A percentile compares a stretch with the other conserved stretches of the same genome.
Evolutionary conservation across 768 basidiomycete species (phyloP).

Genomic region (Coprinellus micaceus): DNA sequence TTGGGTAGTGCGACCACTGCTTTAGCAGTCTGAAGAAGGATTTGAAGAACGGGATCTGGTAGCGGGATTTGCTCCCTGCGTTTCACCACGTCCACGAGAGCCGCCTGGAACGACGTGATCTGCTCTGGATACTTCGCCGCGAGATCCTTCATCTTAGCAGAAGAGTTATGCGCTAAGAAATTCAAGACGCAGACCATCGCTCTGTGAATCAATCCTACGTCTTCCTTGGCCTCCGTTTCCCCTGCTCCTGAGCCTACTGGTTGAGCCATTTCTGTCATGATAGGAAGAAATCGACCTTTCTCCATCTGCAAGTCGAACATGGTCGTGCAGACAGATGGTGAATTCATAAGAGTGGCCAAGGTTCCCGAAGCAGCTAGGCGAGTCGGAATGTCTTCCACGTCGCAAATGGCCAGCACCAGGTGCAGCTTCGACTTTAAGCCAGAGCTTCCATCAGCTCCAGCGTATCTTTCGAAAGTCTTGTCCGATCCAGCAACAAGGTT

Average conservation of each 20-base stretch:
- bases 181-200: constrained; percentile 75
- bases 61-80: constrained; percentile 34
- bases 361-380: constrained; percentile 89
- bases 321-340: constrained; percentile 53
- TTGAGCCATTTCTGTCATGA: constrained; percentile 50
- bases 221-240: constrained; percentile 30
- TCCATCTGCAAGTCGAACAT: constrained; percentile 66
- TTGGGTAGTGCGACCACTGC: neutral
- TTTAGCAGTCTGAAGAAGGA: constrained; percentile 16
- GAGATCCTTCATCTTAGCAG: constrained; percentile 36
- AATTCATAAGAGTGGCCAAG: constrained; percentile 72
- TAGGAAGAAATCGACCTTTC: constrained; percentile 56
- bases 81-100: constrained; percentile 50
- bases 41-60: constrained; percentile 52
- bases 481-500: constrained; percentile 83
- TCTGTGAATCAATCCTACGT: constrained; percentile 71
- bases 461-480: constrained; percentile 70
- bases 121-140: constrained; percentile 41
- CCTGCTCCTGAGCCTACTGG: constrained; percentile 24
- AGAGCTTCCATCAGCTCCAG: constrained; percentile 37
- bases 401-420: constrained; percentile 78
- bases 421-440: constrained; percentile 64
- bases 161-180: constrained; percentile 44
- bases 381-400: constrained; percentile 82
- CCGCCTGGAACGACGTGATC: constrained; percentile 48